A percentile compares a stretch with the other conserved stretches of the same genome.
Evolutionary conservation across 208 protist genomes (phyloP).

Genomic region (Leishmania lainsoni): DNA sequence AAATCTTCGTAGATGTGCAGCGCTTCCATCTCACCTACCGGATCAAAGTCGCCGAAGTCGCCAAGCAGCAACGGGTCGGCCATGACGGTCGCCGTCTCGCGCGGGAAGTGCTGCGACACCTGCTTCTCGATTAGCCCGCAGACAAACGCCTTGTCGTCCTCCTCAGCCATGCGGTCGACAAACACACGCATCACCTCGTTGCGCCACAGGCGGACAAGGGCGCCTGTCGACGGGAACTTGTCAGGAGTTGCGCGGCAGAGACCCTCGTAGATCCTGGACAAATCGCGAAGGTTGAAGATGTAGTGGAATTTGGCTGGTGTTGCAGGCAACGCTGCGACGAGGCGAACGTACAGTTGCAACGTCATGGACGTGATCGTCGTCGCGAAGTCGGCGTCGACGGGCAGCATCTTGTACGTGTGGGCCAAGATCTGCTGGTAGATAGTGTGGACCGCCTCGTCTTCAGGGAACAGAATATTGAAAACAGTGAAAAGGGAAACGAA

Average conservation of each 20-base stretch:
- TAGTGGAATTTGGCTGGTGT: slow-evolving; percentile 99
- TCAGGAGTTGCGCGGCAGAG: slow-evolving; percentile 94
- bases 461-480: slow-evolving; percentile 98
- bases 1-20: slow-evolving; percentile 95
- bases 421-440: slow-evolving; percentile 97
- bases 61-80: slow-evolving; percentile 95
- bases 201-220: slow-evolving; percentile 96
- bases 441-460: slow-evolving; percentile 93
- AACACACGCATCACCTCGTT: slow-evolving; percentile 98
- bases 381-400: slow-evolving; percentile 40
- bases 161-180: slow-evolving; percentile 96
- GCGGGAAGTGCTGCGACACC: slow-evolving; percentile 79
- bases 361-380: slow-evolving; percentile 92
- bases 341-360: slow-evolving; percentile 92
- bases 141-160: slow-evolving; percentile 93
- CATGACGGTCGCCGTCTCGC: slow-evolving; percentile 56
- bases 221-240: slow-evolving; percentile 72
- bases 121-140: slow-evolving; percentile 71
- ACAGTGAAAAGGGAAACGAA: slow-evolving; percentile 98
- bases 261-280: slow-evolving; percentile 98
- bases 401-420: slow-evolving; percentile 85
- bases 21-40: slow-evolving; percentile 75
- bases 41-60: slow-evolving; percentile 94
- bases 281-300: slow-evolving; percentile 99
- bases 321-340: slow-evolving; percentile 93